A percentile compares a stretch with the other conserved stretches of the same genome.
These are phyloP conservation scores for Diaporthe helianthi DNA, from an alignment of 2,329 filamentous ascomycete species.

Conservation along the genomic window DNA sequence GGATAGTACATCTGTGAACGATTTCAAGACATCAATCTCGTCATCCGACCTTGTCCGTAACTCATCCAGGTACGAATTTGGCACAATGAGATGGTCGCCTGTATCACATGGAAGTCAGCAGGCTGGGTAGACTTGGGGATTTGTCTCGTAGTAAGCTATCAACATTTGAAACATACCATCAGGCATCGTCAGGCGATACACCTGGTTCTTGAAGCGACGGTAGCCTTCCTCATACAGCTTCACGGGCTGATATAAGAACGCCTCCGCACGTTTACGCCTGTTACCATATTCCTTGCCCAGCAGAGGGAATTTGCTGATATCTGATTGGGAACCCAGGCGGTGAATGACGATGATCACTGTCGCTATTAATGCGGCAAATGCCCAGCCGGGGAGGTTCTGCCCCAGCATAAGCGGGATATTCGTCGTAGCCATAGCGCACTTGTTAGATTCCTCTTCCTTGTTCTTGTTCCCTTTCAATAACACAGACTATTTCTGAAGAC, in stretches of 20 bases:
- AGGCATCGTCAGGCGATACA: slow-evolving; percentile 31
- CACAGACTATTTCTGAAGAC: neutral
- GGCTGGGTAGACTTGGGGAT: too few relatives aligned
- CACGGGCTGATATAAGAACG: slow-evolving; percentile 3
- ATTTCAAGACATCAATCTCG: slow-evolving; percentile 40
- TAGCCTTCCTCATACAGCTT: slow-evolving; percentile 30
- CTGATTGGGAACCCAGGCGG: neutral
- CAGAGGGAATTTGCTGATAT: slow-evolving; percentile 16
- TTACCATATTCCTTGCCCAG: slow-evolving; percentile 27
- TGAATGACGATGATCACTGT: neutral
- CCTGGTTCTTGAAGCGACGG: slow-evolving; percentile 24
- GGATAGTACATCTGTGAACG: slow-evolving; percentile 31
- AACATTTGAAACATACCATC: too few relatives aligned
- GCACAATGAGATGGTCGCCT: slow-evolving; percentile 43
- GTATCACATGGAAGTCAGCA: neutral
- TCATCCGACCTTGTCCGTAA: slow-evolving; percentile 41
- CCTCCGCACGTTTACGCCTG: slow-evolving; percentile 23
- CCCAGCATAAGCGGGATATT: neutral
- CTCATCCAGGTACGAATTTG: slow-evolving; percentile 40
- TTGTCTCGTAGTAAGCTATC: neutral
- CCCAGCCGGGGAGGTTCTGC: slow-evolving; percentile 14
- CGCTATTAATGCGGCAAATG: neutral
- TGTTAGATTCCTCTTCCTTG: neutral
- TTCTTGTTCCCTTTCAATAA: neutral
- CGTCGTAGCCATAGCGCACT: neutral